Evolutionary conservation across 148 eudicot genomes (phyloP).

Genomic region (Silene latifolia): DNA sequence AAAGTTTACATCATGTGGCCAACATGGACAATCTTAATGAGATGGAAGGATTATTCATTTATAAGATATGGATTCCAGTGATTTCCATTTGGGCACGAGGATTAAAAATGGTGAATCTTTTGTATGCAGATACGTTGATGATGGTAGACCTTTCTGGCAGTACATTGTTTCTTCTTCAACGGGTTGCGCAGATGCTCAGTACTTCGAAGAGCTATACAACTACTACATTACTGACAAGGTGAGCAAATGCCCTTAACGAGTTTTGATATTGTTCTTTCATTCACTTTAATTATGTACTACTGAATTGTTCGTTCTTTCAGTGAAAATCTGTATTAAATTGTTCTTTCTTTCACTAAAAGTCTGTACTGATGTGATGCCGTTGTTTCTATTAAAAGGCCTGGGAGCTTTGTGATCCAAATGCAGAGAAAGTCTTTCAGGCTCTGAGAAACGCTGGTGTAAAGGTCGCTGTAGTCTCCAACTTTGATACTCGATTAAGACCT

Average conservation of each 20-base stretch:
- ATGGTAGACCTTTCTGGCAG: slow-evolving; percentile 97
- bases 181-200: slow-evolving; percentile 86
- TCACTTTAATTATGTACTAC: neutral
- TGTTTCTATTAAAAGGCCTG: slow-evolving; percentile 61
- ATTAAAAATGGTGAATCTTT: neutral
- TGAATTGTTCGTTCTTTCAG: neutral
- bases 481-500: slow-evolving; percentile 84
- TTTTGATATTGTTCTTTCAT: neutral
- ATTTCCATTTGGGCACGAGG: too few species aligned
- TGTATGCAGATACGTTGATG: slow-evolving; percentile 86
- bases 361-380: neutral
- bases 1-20: neutral
- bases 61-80: too few species aligned
- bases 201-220: slow-evolving; percentile 92
- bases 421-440: slow-evolving; percentile 78
- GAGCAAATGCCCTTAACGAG: neutral
- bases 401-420: slow-evolving; percentile 90
- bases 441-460: slow-evolving; percentile 74
- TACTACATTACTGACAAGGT: slow-evolving; percentile 93
- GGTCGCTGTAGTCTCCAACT: slow-evolving; percentile 89
- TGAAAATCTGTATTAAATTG: neutral
- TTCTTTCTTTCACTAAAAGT: neutral
- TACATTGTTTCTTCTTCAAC: slow-evolving; percentile 84
- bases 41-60: too few species aligned
- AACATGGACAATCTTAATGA: neutral